phyloP scores from a whole-genome alignment of 805 yeast species.

The Alloascoidea africana region DNA sequence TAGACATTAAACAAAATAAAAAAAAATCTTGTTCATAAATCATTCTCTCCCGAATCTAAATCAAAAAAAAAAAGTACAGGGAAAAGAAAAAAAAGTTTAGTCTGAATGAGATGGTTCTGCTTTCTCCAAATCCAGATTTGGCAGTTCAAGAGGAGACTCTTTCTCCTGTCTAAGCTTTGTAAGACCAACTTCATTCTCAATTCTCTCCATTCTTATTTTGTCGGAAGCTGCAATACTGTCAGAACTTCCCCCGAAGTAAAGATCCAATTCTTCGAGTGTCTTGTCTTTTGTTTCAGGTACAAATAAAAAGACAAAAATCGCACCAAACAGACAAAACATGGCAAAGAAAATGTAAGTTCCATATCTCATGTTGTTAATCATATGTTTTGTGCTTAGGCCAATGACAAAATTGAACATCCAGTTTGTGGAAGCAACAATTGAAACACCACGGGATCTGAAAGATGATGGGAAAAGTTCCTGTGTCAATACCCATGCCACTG shows the following conservation, averaged over 20 bases:
- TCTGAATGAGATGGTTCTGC: no score
- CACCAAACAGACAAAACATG: constrained; percentile 13
- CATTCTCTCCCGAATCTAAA: no score
- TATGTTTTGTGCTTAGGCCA: constrained; percentile 12
- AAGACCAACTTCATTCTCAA: constrained; percentile 9
- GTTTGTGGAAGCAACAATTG: constrained; percentile 47
- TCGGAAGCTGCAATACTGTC: constrained; percentile 12
- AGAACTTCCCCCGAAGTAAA: constrained; percentile 9
- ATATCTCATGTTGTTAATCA: constrained; percentile 11
- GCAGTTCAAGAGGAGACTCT: not conserved
- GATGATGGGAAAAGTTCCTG: constrained; percentile 51
- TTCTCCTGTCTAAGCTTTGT: not conserved
- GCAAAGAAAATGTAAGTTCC: constrained; percentile 18
- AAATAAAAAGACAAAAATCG: constrained; percentile 28
- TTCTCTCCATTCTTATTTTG: constrained; percentile 11
- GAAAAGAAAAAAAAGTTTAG: no score
- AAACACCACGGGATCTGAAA: constrained; percentile 57
- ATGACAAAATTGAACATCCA: constrained; percentile 33
- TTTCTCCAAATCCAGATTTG: no score
- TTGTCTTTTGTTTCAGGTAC: constrained; percentile 63
- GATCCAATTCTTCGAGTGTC: constrained; percentile 57
- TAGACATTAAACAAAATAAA: no score
- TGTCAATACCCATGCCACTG: constrained; percentile 47
- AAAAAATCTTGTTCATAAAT: no score
- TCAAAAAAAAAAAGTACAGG: no score